phyloP scores from a whole-genome alignment of 257 asterid species.

The Solanum ossicruentum region DNA sequence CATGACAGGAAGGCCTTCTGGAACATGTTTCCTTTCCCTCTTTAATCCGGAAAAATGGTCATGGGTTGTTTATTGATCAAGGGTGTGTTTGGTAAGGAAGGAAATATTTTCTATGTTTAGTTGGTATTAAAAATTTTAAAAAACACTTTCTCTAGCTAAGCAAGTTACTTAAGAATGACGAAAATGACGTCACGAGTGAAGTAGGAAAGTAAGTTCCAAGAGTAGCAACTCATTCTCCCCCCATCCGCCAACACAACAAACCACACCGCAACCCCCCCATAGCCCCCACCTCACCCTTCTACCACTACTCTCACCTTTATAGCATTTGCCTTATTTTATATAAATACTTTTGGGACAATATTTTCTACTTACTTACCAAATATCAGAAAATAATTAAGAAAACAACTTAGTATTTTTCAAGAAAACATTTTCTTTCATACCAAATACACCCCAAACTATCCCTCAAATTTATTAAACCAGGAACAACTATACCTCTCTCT shows the following conservation, averaged over 20 bases:
- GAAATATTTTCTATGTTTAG: not conserved
- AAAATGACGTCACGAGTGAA: not conserved
- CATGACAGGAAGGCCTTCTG: not conserved
- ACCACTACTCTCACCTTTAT: not conserved
- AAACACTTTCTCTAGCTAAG: not conserved
- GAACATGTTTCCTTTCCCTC: not conserved
- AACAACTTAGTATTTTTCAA: not conserved
- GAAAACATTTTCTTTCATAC: not conserved
- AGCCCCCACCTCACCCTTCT: not conserved
- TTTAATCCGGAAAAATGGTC: not conserved
- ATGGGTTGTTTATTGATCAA: not conserved
- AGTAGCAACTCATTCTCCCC: not conserved
- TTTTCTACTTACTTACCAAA: not conserved
- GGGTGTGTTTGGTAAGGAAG: not conserved
- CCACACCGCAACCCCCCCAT: not conserved
- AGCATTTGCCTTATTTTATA: not conserved
- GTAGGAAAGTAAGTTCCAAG: not conserved
- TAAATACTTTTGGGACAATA: not conserved
- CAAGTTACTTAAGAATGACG: not conserved
- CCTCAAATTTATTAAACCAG: not conserved
- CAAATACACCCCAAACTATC: not conserved
- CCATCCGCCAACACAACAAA: not conserved
- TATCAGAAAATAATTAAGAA: not conserved
- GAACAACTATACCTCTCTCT: not conserved
- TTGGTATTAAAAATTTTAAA: not conserved